Evolutionary conservation across 805 yeast genomes (phyloP).

Genomic region (Ogataea zsoltii): DNA sequence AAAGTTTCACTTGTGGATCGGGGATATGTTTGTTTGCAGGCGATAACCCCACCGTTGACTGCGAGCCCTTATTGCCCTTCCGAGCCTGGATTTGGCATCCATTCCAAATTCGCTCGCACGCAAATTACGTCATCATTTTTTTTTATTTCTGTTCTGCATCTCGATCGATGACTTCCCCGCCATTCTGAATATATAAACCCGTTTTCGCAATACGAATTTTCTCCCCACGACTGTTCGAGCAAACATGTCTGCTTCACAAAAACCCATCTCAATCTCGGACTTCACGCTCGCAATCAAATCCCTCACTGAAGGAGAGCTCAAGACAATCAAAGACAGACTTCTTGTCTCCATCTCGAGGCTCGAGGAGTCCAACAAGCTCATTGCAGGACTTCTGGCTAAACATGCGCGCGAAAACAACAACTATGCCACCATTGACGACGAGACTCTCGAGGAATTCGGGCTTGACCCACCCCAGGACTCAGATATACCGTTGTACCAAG

Average conservation of each 20-base stretch:
- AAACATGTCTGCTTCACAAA: conserved; percentile 26
- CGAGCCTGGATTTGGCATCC: no score
- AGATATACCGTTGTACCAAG: conserved; percentile 53
- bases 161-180: neutral
- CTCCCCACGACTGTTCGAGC: neutral
- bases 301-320: conserved; percentile 46
- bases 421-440: conserved; percentile 36
- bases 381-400: conserved; percentile 44
- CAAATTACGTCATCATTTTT: neutral
- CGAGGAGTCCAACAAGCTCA: conserved; percentile 50
- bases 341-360: conserved; percentile 46
- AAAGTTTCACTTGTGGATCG: no score
- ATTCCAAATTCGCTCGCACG: no score
- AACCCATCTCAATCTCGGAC: conserved; percentile 32
- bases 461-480: conserved; percentile 26
- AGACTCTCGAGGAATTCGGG: conserved; percentile 37
- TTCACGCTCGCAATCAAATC: conserved; percentile 32
- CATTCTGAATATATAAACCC: neutral
- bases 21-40: no score
- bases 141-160: neutral
- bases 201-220: neutral
- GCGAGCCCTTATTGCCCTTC: no score
- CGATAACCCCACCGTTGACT: no score
- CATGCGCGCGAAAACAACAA: conserved; percentile 15
- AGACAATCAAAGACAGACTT: conserved; percentile 35